These are phyloP conservation scores for Pseudocercospora fijiensis DNA, from an alignment of 2,329 filamentous ascomycete genomes.

Conservation along the genomic window DNA sequence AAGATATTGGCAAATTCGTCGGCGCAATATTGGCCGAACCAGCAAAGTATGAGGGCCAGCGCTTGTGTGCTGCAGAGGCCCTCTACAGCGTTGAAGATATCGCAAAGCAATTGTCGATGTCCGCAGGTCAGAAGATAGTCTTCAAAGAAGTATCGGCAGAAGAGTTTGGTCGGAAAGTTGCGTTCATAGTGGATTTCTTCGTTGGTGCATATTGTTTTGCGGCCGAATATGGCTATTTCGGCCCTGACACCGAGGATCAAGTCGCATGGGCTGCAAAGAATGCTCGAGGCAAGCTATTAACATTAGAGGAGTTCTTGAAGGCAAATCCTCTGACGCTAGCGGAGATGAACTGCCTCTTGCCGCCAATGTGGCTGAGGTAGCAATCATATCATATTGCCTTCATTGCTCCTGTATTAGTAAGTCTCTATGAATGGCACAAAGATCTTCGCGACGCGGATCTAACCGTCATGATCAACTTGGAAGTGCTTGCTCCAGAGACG, in stretches of 20 bases:
- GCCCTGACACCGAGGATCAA: constrained; percentile 35
- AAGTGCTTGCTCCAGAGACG: too few relatives aligned
- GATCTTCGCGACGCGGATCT: too few relatives aligned
- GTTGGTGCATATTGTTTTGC: constrained; percentile 26
- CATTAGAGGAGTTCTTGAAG: constrained; percentile 42
- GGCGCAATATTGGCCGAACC: constrained; percentile 24
- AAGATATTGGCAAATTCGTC: constrained; percentile 30
- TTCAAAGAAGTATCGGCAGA: constrained; percentile 23
- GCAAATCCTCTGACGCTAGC: constrained; percentile 27
- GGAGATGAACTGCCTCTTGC: background rate
- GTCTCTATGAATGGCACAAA: too few relatives aligned
- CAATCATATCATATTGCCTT: too few relatives aligned
- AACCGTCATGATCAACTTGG: too few relatives aligned
- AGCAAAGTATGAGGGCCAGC: constrained; percentile 24
- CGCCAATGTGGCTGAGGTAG: background rate
- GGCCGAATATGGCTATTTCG: constrained; percentile 42
- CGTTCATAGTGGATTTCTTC: constrained; percentile 12
- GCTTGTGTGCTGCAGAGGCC: constrained; percentile 19
- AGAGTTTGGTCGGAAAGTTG: constrained; percentile 11
- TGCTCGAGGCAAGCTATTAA: constrained; percentile 37
- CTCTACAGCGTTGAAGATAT: constrained; percentile 24
- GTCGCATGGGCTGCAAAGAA: constrained; percentile 36
- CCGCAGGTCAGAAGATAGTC: constrained; percentile 19
- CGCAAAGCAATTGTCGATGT: constrained; percentile 16
- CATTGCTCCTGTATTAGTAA: too few relatives aligned